Evolutionary conservation across 2,329 filamentous ascomycete genomes (phyloP).

Genomic region (Talaromyces piceae): DNA sequence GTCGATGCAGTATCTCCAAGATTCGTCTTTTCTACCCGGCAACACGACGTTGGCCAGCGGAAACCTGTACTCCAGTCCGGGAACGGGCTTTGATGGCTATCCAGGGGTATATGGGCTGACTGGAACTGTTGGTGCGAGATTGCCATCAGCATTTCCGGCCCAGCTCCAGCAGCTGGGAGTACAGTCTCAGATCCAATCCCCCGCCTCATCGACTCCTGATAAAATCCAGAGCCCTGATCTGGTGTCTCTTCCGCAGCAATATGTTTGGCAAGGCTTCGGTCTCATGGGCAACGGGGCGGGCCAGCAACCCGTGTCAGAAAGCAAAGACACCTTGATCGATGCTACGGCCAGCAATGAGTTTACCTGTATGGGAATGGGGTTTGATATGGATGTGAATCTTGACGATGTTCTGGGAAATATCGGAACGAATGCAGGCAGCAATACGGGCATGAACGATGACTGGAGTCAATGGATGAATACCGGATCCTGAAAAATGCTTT

Average conservation of each 20-base stretch:
- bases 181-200: constrained; percentile 25
- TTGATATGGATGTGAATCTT: constrained; percentile 28
- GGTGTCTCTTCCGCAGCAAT: constrained; percentile 36
- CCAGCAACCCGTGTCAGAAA: constrained; percentile 17
- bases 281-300: constrained; percentile 21
- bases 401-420: constrained; percentile 37
- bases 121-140: constrained; percentile 7
- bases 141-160: constrained; percentile 16
- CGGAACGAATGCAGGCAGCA: constrained; percentile 18
- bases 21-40: constrained; percentile 14
- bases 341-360: constrained; percentile 21
- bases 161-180: constrained; percentile 20
- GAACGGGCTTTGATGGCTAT: constrained; percentile 19
- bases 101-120: constrained; percentile 21
- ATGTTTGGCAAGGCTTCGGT: constrained; percentile 35
- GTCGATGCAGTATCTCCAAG: constrained; percentile 18
- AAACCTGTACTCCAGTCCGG: neutral
- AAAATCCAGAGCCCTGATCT: constrained; percentile 33
- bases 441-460: constrained; percentile 25
- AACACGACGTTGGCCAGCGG: constrained; percentile 11
- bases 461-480: constrained; percentile 35
- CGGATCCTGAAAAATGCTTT: constrained; percentile 15
- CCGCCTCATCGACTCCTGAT: constrained; percentile 27
- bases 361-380: constrained; percentile 13
- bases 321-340: constrained; percentile 16